Percentiles rank a stretch among this genome's conserved stretches.
These are phyloP conservation scores for Paraphoma sp. DNA, from an alignment of 2,329 filamentous ascomycete species.

Conservation along the genomic window DNA sequence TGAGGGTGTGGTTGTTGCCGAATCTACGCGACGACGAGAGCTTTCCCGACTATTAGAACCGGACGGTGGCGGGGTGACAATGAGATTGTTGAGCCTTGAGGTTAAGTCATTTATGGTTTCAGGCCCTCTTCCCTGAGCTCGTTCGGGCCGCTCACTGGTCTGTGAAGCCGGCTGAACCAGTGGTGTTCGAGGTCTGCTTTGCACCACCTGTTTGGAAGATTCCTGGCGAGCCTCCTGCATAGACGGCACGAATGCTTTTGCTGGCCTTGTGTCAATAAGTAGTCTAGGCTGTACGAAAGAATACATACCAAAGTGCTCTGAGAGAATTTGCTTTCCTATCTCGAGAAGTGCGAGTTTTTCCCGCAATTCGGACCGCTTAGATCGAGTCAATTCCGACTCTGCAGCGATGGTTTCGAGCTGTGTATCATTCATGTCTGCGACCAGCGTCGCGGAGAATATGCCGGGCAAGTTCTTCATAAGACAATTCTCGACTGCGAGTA, in stretches of 20 bases:
- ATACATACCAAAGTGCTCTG: slow-evolving; percentile 20
- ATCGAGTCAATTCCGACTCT: slow-evolving; percentile 28
- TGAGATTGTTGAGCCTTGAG: not conserved
- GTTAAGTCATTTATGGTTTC: not conserved
- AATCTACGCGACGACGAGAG: slow-evolving; percentile 2
- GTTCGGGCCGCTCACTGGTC: no score
- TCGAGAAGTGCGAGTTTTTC: slow-evolving; percentile 20
- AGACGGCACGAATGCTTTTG: not conserved
- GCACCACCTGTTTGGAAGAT: not conserved
- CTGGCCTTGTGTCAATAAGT: not conserved
- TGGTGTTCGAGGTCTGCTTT: not conserved
- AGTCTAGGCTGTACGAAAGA: not conserved
- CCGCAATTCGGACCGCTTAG: slow-evolving; percentile 15
- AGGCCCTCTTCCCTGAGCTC: no score
- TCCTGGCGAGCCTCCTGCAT: not conserved
- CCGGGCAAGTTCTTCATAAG: slow-evolving; percentile 25
- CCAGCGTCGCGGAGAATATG: slow-evolving; percentile 27
- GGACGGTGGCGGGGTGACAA: slow-evolving; percentile 6
- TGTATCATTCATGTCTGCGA: slow-evolving; percentile 28
- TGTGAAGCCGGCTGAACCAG: no score
- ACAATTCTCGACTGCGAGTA: slow-evolving; percentile 35
- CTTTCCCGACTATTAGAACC: not conserved
- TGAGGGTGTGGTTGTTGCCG: not conserved
- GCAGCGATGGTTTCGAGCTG: slow-evolving; percentile 28
- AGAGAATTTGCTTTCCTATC: slow-evolving; percentile 19